Conservation (phyloP, 306 rosid genomes). For the Rosa multiflora region DNA sequence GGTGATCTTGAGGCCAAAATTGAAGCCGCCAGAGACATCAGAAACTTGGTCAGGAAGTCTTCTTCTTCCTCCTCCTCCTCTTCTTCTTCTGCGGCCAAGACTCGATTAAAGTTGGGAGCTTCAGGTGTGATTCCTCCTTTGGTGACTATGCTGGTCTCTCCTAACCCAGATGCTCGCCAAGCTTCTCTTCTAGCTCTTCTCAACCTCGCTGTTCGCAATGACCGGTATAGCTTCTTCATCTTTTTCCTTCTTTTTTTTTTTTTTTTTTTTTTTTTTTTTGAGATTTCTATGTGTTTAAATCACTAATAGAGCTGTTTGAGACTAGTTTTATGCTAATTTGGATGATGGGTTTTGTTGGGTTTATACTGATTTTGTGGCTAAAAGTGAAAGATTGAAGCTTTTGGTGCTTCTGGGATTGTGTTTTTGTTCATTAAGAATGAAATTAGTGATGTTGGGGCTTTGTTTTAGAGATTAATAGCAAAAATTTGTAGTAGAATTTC, state of each 20-base stretch:
- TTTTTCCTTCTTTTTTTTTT: background rate
- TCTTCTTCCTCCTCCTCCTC: conserved; percentile 28
- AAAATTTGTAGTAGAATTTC: background rate
- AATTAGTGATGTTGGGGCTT: conserved; percentile 1
- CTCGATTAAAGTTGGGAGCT: conserved; percentile 61
- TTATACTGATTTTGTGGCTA: background rate
- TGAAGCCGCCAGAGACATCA: conserved; percentile 82
- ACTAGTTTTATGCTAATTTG: background rate
- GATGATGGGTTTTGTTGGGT: conserved; percentile 2
- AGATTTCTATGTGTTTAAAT: background rate
- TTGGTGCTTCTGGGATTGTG: background rate
- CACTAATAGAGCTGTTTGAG: background rate
- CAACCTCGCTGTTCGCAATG: conserved; percentile 84
- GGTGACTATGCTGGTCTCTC: conserved; percentile 73
- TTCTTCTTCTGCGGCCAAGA: conserved; percentile 42
- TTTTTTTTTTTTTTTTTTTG: background rate
- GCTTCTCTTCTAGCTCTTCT: conserved; percentile 90
- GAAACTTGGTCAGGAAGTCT: conserved; percentile 67
- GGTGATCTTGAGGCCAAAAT: conserved; percentile 68
- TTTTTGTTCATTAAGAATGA: background rate
- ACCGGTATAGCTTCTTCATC: conserved; percentile 41
- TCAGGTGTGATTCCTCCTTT: conserved; percentile 77
- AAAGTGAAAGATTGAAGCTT: conserved; percentile 5
- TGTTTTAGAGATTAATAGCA: background rate
- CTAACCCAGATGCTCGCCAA: conserved; percentile 66